Percentiles rank a stretch among this genome's conserved stretches.
Evolutionary conservation across 2,329 filamentous ascomycete species (phyloP).

Genomic region (Xylariaceae sp.): DNA sequence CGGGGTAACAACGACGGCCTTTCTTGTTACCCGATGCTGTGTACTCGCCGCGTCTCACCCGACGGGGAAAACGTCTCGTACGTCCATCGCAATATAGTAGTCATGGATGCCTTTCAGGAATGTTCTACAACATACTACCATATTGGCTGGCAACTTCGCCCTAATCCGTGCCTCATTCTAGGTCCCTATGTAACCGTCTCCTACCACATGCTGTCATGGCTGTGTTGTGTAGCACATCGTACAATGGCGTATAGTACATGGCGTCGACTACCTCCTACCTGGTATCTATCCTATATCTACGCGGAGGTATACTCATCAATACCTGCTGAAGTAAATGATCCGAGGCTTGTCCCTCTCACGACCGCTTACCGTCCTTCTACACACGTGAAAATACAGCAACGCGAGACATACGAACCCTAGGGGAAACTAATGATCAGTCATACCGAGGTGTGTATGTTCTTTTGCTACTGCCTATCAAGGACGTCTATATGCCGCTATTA

Average conservation of each 20-base stretch:
- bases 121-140: too few species aligned
- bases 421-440: neutral
- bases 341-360: too few species aligned
- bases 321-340: too few species aligned
- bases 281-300: too few species aligned
- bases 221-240: neutral
- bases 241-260: too few species aligned
- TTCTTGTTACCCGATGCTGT: neutral
- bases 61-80: constrained; percentile 5
- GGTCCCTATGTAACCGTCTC: constrained; percentile 6
- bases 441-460: neutral
- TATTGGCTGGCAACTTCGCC: neutral
- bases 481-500: too few species aligned
- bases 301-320: too few species aligned
- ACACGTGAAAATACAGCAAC: neutral
- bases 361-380: neutral
- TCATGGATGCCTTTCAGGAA: too few species aligned
- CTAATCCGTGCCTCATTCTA: neutral
- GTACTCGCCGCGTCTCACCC: neutral
- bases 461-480: neutral
- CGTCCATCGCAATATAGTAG: neutral
- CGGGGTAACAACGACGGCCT: neutral
- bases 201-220: neutral
- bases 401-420: neutral
- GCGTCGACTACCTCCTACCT: too few species aligned